Conservation (phyloP, 371 early-diverging fungal species). For the Mortierella sp. region DNA sequence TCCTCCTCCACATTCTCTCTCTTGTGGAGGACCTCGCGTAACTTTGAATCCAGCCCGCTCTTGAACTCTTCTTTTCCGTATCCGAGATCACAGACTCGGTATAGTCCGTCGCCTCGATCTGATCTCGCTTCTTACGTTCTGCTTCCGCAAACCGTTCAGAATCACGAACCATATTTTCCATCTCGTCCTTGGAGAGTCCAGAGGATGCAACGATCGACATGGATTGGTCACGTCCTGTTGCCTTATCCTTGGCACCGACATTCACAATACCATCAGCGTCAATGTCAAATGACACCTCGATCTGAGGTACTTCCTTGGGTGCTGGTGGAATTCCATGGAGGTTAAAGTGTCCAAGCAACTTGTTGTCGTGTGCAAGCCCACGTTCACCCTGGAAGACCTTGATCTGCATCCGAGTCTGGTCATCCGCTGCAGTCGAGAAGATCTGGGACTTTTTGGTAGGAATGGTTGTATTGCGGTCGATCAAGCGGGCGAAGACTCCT, state of each 20-base stretch:
- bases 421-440: constrained; percentile 99
- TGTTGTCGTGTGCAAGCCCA: constrained; percentile 97
- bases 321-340: constrained; percentile 89
- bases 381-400: constrained; percentile 99
- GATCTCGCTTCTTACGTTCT: constrained; percentile 92
- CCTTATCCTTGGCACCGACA: constrained; percentile 97
- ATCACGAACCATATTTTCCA: constrained; percentile 95
- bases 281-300: constrained; percentile 98
- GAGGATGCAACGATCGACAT: constrained; percentile 97
- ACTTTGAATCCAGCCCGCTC: constrained; percentile 86
- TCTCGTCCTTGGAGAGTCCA: constrained; percentile 95
- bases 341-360: constrained; percentile 97
- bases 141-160: constrained; percentile 92
- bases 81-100: constrained; percentile 92
- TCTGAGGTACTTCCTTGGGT: constrained; percentile 94
- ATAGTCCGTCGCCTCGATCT: constrained; percentile 93
- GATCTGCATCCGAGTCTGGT: constrained; percentile 98
- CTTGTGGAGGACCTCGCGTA: constrained; percentile 77
- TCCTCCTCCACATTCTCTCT: constrained; percentile 70
- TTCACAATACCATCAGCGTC: constrained; percentile 99
- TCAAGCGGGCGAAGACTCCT: constrained; percentile 98
- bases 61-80: constrained; percentile 96
- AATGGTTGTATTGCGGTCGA: constrained; percentile 98
- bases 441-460: constrained; percentile 99
- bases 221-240: constrained; percentile 94